Base-by-base conservation (phyloP, 2,329 filamentous ascomycete species). In the Ophiocordyceps camponoti-saundersi region DNA sequence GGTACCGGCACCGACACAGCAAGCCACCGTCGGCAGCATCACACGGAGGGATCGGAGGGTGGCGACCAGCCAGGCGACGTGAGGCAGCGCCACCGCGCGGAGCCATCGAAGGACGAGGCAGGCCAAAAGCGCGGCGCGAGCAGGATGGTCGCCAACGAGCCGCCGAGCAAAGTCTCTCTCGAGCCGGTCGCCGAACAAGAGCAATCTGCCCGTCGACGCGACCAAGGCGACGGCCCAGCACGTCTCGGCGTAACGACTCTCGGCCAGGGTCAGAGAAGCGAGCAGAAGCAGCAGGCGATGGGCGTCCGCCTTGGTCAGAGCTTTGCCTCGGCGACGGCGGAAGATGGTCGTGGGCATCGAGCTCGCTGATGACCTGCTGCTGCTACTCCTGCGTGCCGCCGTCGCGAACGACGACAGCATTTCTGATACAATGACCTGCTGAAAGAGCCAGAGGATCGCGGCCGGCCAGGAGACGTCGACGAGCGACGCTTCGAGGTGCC, bases 401-500 rank as follows among this genome's bases (percentile, higher is more conserved):
- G 10, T 6, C 11, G n/a, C n/a, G n/a, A n/a, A n/a, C n/a, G 20
- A n/a, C 18, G n/a, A 18, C 36, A 40, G 36, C 36, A 40, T n/a
- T 5, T 21, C n/a, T 2, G n/a, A 20, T 11, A 20, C 18, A 7
- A 40, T 20, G 6, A 45, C 48, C 4, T 44, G 34, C 12, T 18
- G 22, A 3, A 22, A 42, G 23, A 39, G 30, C 51, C 51, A 55
- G 21, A 16, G 16, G 7, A n/a, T 26, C 2, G 51, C 51, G 4
- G 52, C 55, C 0, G 48, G 12, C 12, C 52, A 53, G 3, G 22
- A 13, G 15, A 42, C 45, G 15, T 22, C 34, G 13, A 15, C 50
- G 29, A 61, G 49, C 34, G 55, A 52, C 22, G 55, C 53, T 21
- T 54, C 55, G 16, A 67, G 45, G 41, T 65, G 64, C 7, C 60